Percentiles rank a stretch among this genome's conserved stretches.
Evolutionary conservation across 75 land plant species (phyloP).

Genomic region (Picea sitchensis): DNA sequence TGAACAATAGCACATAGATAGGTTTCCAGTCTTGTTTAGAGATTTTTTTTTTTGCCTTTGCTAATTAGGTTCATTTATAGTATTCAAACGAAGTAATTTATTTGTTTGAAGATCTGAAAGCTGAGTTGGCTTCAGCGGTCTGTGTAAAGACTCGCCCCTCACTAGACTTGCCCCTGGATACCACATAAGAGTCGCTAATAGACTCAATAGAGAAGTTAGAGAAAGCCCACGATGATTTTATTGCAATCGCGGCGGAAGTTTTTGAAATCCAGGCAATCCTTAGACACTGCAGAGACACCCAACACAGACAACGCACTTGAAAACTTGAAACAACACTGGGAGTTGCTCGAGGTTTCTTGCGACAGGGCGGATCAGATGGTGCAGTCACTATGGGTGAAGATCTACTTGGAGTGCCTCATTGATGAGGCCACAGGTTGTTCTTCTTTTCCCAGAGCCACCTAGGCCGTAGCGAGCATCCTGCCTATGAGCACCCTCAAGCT

Average conservation of each 20-base stretch:
- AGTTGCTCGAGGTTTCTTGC: conserved; percentile 72
- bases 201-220: conserved; percentile 5
- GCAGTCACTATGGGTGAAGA: conserved; percentile 72
- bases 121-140: too few relatives aligned
- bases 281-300: conserved; percentile 10
- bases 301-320: conserved; percentile 74
- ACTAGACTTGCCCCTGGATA: too few relatives aligned
- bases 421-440: conserved; percentile 86
- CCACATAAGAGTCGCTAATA: too few relatives aligned
- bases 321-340: conserved; percentile 64
- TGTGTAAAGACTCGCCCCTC: too few relatives aligned
- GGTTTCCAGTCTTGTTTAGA: too few relatives aligned
- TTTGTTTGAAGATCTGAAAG: too few relatives aligned
- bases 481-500: conserved; percentile 86
- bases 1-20: too few relatives aligned
- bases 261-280: conserved; percentile 33
- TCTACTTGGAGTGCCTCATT: conserved; percentile 87
- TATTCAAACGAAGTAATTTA: too few relatives aligned
- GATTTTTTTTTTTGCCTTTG: too few relatives aligned
- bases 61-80: too few relatives aligned
- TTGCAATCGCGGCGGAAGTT: conserved; percentile 48
- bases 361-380: conserved; percentile 91
- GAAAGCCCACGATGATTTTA: conserved; percentile 54
- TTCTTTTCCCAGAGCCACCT: background rate
- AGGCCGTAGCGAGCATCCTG: conserved; percentile 41